Evolutionary conservation across 164 flowering plant species (phyloP).

Genomic region (Berberis thunbergii): DNA sequence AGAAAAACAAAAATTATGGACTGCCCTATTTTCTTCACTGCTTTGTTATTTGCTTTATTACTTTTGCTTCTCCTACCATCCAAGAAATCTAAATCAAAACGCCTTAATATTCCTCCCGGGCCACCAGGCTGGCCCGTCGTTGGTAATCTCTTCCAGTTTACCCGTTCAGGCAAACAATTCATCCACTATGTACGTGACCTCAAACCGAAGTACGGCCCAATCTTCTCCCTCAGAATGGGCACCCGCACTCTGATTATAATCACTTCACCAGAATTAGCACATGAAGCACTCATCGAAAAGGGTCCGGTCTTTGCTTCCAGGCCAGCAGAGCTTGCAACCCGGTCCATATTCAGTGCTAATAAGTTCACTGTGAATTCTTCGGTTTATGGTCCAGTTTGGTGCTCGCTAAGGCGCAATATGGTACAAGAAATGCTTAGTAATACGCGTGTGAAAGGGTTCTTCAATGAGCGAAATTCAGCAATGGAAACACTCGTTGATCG

Average conservation of each 20-base stretch:
- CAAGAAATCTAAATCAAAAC: constrained; percentile 17
- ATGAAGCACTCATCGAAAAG: constrained; percentile 60
- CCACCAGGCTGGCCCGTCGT: constrained; percentile 89
- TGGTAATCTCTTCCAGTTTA: constrained; percentile 87
- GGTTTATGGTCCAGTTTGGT: constrained; percentile 72
- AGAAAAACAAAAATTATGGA: too few relatives aligned
- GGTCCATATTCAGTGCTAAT: constrained; percentile 69
- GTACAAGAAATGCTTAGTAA: constrained; percentile 73
- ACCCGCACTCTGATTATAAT: constrained; percentile 55
- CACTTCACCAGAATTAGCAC: constrained; percentile 42
- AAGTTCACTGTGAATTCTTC: constrained; percentile 88
- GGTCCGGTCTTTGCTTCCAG: constrained; percentile 62
- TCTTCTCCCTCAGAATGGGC: constrained; percentile 76
- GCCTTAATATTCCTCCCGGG: constrained; percentile 64
- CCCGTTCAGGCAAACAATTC: constrained; percentile 70
- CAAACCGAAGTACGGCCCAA: constrained; percentile 51
- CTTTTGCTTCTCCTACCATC: constrained; percentile 23
- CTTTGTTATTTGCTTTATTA: constrained; percentile 26
- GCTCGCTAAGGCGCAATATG: constrained; percentile 81
- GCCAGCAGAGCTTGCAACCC: constrained; percentile 70
- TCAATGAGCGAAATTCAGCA: constrained; percentile 28
- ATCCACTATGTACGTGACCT: constrained; percentile 49
- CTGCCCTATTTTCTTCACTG: constrained; percentile 22
- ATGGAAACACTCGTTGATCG: constrained; percentile 57
- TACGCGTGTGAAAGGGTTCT: constrained; percentile 43